A percentile compares a stretch with the other conserved stretches of the same genome.
Evolutionary conservation across 306 rosid species (phyloP).

Genomic region (Quercus alba): DNA sequence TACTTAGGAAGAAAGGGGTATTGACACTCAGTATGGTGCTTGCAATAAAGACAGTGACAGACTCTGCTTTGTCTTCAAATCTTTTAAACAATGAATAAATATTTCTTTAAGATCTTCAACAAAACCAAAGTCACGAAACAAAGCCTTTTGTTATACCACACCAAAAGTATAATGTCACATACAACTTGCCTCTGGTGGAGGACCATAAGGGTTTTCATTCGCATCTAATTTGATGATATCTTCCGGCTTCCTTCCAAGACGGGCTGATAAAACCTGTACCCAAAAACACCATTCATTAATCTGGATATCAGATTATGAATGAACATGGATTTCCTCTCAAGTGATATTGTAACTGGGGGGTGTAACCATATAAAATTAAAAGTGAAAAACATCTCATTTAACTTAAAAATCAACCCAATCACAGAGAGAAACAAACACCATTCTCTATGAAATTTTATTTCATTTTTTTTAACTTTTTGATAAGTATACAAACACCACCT

Average conservation of each 20-base stretch:
- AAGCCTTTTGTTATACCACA: not conserved
- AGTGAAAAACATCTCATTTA: not conserved
- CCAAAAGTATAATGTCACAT: not conserved
- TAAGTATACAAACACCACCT: not conserved
- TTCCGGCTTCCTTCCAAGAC: slow-evolving; percentile 92
- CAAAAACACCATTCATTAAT: slow-evolving; percentile 9
- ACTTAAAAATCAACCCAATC: not conserved
- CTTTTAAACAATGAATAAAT: not conserved
- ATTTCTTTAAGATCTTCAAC: slow-evolving; percentile 3
- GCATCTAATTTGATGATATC: slow-evolving; percentile 96
- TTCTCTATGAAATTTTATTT: not conserved
- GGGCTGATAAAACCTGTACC: slow-evolving; percentile 71
- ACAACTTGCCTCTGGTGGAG: slow-evolving; percentile 85
- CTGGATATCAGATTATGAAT: slow-evolving; percentile 13
- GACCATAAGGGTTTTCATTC: slow-evolving; percentile 97
- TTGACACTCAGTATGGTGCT: slow-evolving; percentile 2
- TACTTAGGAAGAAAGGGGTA: slow-evolving; percentile 17
- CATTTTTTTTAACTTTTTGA: not conserved
- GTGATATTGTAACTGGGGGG: not conserved
- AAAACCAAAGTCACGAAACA: not conserved
- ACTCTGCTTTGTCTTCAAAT: not conserved
- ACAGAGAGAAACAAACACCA: not conserved
- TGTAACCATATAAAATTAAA: not conserved
- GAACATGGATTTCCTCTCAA: not conserved
- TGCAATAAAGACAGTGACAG: not conserved